Evolutionary conservation across 768 basidiomycete genomes (phyloP), one percentile per base, ranked within the genome.

Genomic region (Royoungia palumana): DNA sequence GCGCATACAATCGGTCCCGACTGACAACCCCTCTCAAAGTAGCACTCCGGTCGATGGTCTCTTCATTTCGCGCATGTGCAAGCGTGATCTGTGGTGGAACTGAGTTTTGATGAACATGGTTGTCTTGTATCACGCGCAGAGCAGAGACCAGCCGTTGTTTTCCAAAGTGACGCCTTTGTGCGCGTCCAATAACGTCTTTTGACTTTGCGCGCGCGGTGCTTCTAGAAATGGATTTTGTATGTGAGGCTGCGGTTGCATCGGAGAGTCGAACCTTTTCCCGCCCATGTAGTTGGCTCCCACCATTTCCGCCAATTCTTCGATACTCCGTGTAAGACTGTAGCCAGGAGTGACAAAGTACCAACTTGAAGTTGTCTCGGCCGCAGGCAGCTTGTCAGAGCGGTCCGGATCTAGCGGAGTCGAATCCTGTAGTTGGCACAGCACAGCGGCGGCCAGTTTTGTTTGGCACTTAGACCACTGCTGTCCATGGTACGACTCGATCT

Each of bases 271-370:
- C 85, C 82, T 74, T 69, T 79, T 83, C 12, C 85, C 85, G 20
- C 85, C 85, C 83, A 85, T 87, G 53, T 87, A 87, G 57, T 87
- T 87, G 25, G 83, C 85, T 6, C 85, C 85, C 19, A 69, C 68
- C 83, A 85, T 84, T 41, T 21, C 46, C 19, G 38, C 20, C n/a
- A 41, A 10, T 20, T 8, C 22, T 13, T 35, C 4, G 6, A 16
- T 32, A 14, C 7, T 32, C 28, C 12, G 28, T 28, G 12, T 28
- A 13, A 28, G 28, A 12, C 2, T 27, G n/a, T 13, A 28, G 13
- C 12, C 11, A 12, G 13, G 28, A 5, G 28, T 2, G 28, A 28
- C 28, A 28, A 12, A 28, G 10, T 27, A 27, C n/a, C n/a, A n/a
- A n/a, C n/a, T n/a, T n/a, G n/a, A 8, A 25, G 24, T 25, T 25